phyloP scores from a whole-genome alignment of 2,329 filamentous ascomycete genomes.

The Dactylonectria estremocensis region DNA sequence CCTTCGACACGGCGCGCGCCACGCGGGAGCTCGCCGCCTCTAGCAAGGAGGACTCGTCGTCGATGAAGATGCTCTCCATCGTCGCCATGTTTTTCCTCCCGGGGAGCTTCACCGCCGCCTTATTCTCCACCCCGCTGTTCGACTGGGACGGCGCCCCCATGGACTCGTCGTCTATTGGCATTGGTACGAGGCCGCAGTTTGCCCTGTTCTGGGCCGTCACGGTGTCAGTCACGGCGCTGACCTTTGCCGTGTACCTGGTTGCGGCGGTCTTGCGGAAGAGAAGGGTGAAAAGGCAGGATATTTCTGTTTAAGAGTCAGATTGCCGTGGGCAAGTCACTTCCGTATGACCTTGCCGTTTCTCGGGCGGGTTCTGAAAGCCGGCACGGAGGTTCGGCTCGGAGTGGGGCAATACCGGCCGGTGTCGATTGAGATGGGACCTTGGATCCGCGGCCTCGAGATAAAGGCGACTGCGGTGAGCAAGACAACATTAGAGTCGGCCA shows the following conservation, averaged over 20 bases:
- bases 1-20: neutral
- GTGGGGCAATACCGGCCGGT: too few relatives aligned
- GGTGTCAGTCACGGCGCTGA: neutral
- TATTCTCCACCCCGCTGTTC: constrained; percentile 14
- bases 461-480: too few relatives aligned
- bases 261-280: neutral
- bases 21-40: neutral
- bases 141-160: neutral
- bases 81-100: constrained; percentile 11
- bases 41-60: constrained; percentile 1
- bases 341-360: neutral
- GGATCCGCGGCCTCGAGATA: too few relatives aligned
- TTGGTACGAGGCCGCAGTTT: constrained; percentile 9
- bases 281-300: neutral
- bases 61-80: constrained; percentile 13
- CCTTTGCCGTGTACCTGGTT: neutral
- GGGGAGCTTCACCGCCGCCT: neutral
- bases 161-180: neutral
- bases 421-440: too few relatives aligned
- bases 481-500: too few relatives aligned
- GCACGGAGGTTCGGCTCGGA: too few relatives aligned
- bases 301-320: neutral
- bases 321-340: neutral
- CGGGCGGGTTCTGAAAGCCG: too few relatives aligned
- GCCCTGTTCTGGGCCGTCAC: constrained; percentile 11